Base-by-base conservation (phyloP, 768 basidiomycete species). In the Leucocoprinus birnbaumii region DNA sequence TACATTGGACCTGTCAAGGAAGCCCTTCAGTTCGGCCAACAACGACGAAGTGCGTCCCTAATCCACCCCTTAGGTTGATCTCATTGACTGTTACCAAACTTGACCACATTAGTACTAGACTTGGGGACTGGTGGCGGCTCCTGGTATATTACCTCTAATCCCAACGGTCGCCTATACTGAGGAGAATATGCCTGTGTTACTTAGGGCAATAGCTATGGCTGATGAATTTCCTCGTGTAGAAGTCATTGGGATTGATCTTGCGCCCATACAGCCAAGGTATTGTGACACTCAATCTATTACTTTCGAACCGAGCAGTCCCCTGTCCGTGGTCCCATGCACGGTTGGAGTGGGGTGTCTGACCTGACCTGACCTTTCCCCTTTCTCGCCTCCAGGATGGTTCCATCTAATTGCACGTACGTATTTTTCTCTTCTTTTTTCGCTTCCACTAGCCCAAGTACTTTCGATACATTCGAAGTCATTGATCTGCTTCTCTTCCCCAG, bases 181-280 rank as follows among this genome's bases (percentile, higher is more conserved):
- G 45, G 49, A 31, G 41, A 50, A 25, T 42, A 48, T 31, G 31
- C 45, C 21, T 31, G 31, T n/a, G n/a, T 38, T 48, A 27, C 46
- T 61, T 51, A 87, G 85, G 86, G 84, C 87, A 22, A 81, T 87
- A 59, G 83, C 84, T 66, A 80, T 88, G 70, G 87, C 86, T 47
- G 84, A 87, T 61, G 85, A 86, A 67, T 88, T 89, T 66, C 83
- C 82, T 42, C 65, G 74, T 47, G 84, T 76, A 56, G 83, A 87
- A 59, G 83, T 88, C 58, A 77, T 84, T 65, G 87, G 85, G 21
- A 73, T 86, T 57, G 86, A 89, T 72, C 76, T 89, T 31, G 85
- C 86, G 21, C 86, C 86, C 59, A 80, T 88, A 38, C 87, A 88
- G 64, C 85, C 86, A 47, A 77, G 81, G 86, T 87, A 68, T 24